A percentile compares a stretch with the other conserved stretches of the same genome.
These are phyloP conservation scores for Plasmodium coatneyi DNA, from an alignment of 169 alveolate genomes.

Conservation along the genomic window DNA sequence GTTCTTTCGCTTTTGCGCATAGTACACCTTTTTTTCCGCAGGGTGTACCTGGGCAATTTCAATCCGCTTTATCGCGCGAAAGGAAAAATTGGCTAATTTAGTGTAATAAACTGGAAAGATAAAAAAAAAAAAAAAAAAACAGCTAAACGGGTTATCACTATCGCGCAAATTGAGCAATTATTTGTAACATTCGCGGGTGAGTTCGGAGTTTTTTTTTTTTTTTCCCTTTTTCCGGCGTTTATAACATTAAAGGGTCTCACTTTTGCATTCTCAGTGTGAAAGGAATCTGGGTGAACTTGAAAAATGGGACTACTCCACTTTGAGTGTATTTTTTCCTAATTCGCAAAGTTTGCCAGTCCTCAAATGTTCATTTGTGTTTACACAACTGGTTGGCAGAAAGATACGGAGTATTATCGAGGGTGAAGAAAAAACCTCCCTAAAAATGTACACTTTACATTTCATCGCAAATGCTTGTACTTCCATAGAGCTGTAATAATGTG, in stretches of 20 bases:
- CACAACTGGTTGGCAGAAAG: not conserved
- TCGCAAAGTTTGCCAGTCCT: not conserved
- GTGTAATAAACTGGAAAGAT: not conserved
- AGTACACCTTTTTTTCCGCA: not conserved
- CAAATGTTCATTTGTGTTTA: not conserved
- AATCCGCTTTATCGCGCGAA: not conserved
- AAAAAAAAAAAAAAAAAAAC: not conserved
- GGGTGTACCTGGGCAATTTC: not conserved
- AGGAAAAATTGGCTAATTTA: not conserved
- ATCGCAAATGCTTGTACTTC: not conserved
- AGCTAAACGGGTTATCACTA: not conserved
- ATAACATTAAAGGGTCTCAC: not conserved
- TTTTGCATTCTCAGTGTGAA: not conserved
- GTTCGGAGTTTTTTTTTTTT: not conserved
- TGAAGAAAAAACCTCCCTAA: not conserved
- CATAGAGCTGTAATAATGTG: not conserved
- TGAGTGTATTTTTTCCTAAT: not conserved
- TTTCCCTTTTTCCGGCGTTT: not conserved
- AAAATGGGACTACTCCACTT: not conserved
- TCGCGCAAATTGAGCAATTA: not conserved
- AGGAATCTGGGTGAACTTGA: not conserved
- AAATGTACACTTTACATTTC: not conserved
- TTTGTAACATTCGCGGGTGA: not conserved
- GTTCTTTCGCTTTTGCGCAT: not conserved
- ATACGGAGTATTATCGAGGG: not conserved